Conservation (phyloP, 192 early-diverging fungal genomes). For the Coemansia sp. region DNA sequence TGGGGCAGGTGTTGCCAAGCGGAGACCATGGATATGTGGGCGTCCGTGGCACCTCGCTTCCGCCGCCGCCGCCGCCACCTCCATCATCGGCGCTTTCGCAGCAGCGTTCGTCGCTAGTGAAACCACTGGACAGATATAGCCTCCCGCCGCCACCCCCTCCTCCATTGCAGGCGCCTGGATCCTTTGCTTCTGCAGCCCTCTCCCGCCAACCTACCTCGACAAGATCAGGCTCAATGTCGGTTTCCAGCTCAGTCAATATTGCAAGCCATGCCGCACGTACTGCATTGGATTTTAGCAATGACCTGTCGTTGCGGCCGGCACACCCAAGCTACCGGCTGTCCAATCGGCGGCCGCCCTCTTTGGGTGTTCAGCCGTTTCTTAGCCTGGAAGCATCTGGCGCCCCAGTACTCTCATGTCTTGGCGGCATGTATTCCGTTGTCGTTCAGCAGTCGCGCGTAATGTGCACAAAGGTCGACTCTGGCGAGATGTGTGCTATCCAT, state of each 20-base stretch:
- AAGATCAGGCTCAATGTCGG: constrained; percentile 8
- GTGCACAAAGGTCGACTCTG: constrained; percentile 49
- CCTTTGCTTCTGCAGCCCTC: background rate
- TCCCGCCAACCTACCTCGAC: constrained; percentile 5
- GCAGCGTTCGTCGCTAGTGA: constrained; percentile 1
- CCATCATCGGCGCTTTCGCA: background rate
- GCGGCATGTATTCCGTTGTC: constrained; percentile 37
- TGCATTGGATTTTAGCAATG: constrained; percentile 37
- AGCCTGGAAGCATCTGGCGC: constrained; percentile 23
- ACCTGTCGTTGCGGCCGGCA: constrained; percentile 28
- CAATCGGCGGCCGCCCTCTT: constrained; percentile 43
- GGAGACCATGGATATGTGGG: background rate
- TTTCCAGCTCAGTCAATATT: constrained; percentile 3
- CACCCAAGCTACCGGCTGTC: constrained; percentile 24
- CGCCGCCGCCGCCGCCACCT: constrained; percentile 22
- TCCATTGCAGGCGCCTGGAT: background rate
- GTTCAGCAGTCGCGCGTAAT: constrained; percentile 46
- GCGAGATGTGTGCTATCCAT: constrained; percentile 53
- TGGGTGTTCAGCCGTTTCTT: constrained; percentile 44
- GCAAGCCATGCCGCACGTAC: constrained; percentile 29
- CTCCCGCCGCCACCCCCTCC: constrained; percentile 23
- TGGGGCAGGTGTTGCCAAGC: background rate
- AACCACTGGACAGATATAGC: constrained; percentile 2
- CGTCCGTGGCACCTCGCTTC: constrained; percentile 9
- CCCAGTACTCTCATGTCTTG: constrained; percentile 32